Conservation (phyloP, 2,329 filamentous ascomycete genomes). For the Cladophialophora psammophila region DNA sequence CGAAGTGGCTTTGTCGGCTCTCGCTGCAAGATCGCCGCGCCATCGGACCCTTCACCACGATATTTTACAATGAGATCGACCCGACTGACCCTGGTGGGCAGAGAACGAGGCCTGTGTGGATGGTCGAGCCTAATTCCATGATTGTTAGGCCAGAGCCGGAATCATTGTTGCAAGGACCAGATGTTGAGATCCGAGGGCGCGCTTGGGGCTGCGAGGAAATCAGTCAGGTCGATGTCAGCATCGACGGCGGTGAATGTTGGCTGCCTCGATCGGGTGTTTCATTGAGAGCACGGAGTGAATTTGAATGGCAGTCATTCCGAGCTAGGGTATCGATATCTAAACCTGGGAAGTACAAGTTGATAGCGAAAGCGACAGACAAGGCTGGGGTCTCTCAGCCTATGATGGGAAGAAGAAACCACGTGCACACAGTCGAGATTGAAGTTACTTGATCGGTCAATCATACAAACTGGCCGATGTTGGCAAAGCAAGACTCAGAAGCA, state of each 20-base stretch:
- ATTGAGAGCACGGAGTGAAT: constrained; percentile 23
- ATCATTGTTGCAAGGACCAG: constrained; percentile 24
- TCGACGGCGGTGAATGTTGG: constrained; percentile 28
- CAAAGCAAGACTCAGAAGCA: neutral
- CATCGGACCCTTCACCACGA: constrained; percentile 35
- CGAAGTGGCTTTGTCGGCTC: constrained; percentile 37
- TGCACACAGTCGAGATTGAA: constrained; percentile 33
- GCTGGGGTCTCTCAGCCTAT: constrained; percentile 30
- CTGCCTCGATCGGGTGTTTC: constrained; percentile 9
- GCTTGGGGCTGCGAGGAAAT: constrained; percentile 36
- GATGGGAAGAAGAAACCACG: constrained; percentile 36
- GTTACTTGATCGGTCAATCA: neutral
- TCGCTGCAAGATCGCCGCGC: constrained; percentile 32
- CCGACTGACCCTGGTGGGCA: constrained; percentile 29
- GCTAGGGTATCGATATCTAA: constrained; percentile 15
- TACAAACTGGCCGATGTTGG: neutral
- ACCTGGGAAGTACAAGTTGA: constrained; percentile 28
- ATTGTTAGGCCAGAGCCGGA: constrained; percentile 30
- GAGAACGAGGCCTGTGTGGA: constrained; percentile 35
- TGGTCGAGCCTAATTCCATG: constrained; percentile 38
- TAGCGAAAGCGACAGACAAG: constrained; percentile 31
- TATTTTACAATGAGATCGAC: constrained; percentile 38
- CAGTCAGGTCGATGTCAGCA: constrained; percentile 31
- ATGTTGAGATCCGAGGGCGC: constrained; percentile 30
- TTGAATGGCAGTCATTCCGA: constrained; percentile 37